Percentiles rank a stretch among this genome's conserved stretches.
These are phyloP conservation scores for Sordariomycetes sp. DNA, from an alignment of 2,329 filamentous ascomycete species.

Conservation along the genomic window DNA sequence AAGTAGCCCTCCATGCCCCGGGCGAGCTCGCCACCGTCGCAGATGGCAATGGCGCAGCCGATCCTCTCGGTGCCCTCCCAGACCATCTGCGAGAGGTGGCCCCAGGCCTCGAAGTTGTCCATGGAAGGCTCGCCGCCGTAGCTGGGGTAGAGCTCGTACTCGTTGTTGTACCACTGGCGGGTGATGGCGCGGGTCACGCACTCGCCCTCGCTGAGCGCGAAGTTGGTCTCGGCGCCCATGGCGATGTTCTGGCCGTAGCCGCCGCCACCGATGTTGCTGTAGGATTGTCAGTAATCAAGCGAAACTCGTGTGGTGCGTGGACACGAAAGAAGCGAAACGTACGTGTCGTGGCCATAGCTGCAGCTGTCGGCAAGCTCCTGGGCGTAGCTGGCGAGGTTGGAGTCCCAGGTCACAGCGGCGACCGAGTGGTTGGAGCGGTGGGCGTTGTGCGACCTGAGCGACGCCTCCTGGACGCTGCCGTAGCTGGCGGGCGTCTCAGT, in stretches of 20 bases:
- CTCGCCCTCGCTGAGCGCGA: slow-evolving; percentile 15
- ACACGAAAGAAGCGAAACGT: slow-evolving; percentile 25
- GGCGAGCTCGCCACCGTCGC: slow-evolving; percentile 34
- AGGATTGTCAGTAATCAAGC: not conserved
- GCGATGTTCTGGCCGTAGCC: slow-evolving; percentile 90
- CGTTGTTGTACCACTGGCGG: slow-evolving; percentile 81
- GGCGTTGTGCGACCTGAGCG: slow-evolving; percentile 67
- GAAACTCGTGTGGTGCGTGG: not conserved
- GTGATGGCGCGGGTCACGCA: slow-evolving; percentile 51
- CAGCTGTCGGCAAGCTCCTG: slow-evolving; percentile 50
- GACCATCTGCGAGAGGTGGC: slow-evolving; percentile 33
- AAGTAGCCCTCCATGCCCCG: slow-evolving; percentile 44
- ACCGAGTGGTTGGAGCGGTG: slow-evolving; percentile 76
- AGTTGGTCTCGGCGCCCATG: slow-evolving; percentile 33
- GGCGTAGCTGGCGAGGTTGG: slow-evolving; percentile 50
- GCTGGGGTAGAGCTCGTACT: slow-evolving; percentile 43
- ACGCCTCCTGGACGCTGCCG: slow-evolving; percentile 16
- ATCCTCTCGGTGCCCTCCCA: slow-evolving; percentile 23
- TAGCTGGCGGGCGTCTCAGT: slow-evolving; percentile 7
- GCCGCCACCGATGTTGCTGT: slow-evolving; percentile 40
- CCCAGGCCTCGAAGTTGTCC: slow-evolving; percentile 50
- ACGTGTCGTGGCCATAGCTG: slow-evolving; percentile 65
- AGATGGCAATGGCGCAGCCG: slow-evolving; percentile 57
- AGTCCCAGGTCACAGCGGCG: slow-evolving; percentile 50
- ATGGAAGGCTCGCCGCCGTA: slow-evolving; percentile 51